A percentile compares a stretch with the other conserved stretches of the same genome.
Evolutionary conservation across 2,329 filamentous ascomycete genomes (phyloP).

Genomic region (Penicillium expansum): DNA sequence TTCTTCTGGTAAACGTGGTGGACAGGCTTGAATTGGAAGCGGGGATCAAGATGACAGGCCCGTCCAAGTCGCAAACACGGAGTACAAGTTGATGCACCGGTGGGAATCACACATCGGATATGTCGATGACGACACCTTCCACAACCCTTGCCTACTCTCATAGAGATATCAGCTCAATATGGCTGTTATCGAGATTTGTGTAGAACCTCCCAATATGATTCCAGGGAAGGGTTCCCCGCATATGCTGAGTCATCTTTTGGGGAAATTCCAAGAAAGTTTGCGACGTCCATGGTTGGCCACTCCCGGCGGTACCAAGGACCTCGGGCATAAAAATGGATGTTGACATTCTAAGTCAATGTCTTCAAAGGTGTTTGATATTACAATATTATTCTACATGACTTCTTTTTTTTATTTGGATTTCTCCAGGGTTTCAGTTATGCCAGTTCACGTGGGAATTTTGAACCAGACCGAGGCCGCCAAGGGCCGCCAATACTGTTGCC

Average conservation of each 20-base stretch:
- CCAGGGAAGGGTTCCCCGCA: too few species aligned
- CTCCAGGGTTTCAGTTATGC: not conserved
- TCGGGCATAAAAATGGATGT: too few species aligned
- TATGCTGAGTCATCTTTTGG: conserved; percentile 10
- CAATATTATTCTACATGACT: not conserved
- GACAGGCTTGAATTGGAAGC: conserved; percentile 35
- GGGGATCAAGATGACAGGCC: conserved; percentile 33
- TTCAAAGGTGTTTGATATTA: too few species aligned
- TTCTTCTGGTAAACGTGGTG: conserved; percentile 37
- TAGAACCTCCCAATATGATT: too few species aligned
- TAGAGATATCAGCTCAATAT: conserved; percentile 6
- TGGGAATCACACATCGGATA: conserved; percentile 32
- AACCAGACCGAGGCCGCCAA: not conserved
- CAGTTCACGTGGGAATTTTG: not conserved
- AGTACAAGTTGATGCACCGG: conserved; percentile 30
- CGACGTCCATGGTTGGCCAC: too few species aligned
- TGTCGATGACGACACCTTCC: conserved; percentile 37
- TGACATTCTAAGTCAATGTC: too few species aligned
- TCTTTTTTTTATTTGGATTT: not conserved
- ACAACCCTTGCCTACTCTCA: conserved; percentile 37
- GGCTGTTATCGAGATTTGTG: not conserved
- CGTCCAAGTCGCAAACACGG: too few species aligned
- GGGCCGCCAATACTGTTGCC: conserved; percentile 14
- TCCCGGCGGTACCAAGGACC: too few species aligned
- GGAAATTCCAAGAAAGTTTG: too few species aligned